Evolutionary conservation across 345 rosid genomes (phyloP).

Genomic region (Acer negundo): DNA sequence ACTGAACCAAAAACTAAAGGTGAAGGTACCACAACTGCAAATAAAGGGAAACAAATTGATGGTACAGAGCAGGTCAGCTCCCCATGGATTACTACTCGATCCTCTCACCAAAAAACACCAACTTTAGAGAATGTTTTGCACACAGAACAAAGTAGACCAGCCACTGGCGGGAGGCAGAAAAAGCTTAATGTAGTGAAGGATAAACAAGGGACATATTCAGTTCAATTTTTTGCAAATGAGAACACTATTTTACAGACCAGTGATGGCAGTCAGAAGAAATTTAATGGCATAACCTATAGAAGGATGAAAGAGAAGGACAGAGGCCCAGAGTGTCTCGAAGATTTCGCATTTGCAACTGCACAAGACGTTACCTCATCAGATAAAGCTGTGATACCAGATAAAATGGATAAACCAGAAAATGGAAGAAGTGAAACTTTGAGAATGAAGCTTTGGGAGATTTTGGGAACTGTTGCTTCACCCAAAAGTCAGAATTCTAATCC

Average conservation of each 20-base stretch:
- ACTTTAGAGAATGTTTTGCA: slow-evolving; percentile 35
- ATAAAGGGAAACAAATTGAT: slow-evolving; percentile 39
- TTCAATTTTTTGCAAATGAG: slow-evolving; percentile 35
- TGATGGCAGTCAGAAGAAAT: slow-evolving; percentile 33
- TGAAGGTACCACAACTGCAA: slow-evolving; percentile 30
- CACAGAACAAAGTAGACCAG: slow-evolving; percentile 33
- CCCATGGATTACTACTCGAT: slow-evolving; percentile 60
- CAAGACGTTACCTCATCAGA: slow-evolving; percentile 37
- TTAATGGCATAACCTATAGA: slow-evolving; percentile 37
- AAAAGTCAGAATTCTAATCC: slow-evolving; percentile 50
- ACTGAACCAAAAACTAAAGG: slow-evolving; percentile 36
- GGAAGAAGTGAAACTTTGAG: slow-evolving; percentile 62
- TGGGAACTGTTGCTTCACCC: slow-evolving; percentile 66
- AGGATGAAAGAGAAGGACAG: slow-evolving; percentile 40
- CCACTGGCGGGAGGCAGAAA: slow-evolving; percentile 36
- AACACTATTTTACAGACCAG: slow-evolving; percentile 37
- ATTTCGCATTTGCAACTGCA: slow-evolving; percentile 47
- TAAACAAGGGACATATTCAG: slow-evolving; percentile 34
- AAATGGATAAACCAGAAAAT: slow-evolving; percentile 36
- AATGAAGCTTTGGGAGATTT: slow-evolving; percentile 77
- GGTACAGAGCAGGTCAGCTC: slow-evolving; percentile 46
- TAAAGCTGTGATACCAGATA: slow-evolving; percentile 34
- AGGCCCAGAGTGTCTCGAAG: slow-evolving; percentile 44
- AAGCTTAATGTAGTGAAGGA: slow-evolving; percentile 37
- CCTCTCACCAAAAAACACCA: slow-evolving; percentile 36